These are phyloP conservation scores for Irpex sp. DNA, from an alignment of 1,284 basidiomycete genomes.

Conservation along the genomic window DNA sequence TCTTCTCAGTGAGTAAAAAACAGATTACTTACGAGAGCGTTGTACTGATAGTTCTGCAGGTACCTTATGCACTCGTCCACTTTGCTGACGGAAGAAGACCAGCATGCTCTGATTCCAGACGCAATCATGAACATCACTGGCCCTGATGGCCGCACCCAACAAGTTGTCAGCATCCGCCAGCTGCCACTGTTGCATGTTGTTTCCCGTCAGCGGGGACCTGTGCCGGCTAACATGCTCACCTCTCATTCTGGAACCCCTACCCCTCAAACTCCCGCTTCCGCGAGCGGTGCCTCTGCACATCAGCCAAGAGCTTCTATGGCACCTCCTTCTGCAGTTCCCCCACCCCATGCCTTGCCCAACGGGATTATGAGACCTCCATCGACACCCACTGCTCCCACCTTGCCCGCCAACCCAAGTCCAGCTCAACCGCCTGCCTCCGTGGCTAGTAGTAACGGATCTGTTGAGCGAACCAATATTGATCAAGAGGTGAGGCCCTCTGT, in stretches of 20 bases:
- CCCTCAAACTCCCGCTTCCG: not conserved
- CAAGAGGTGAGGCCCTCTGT: constrained; percentile 18
- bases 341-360: constrained; percentile 44
- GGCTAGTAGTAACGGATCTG: constrained; percentile 15
- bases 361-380: constrained; percentile 41
- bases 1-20: constrained; percentile 46
- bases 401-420: constrained; percentile 23
- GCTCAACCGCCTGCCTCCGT: constrained; percentile 34
- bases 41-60: constrained; percentile 28
- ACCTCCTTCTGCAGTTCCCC: constrained; percentile 45
- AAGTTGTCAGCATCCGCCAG: constrained; percentile 29
- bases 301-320: constrained; percentile 26
- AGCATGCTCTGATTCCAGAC: constrained; percentile 40
- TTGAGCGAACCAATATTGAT: constrained; percentile 20
- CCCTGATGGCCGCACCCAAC: constrained; percentile 33
- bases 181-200: constrained; percentile 22
- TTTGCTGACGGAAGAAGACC: constrained; percentile 44
- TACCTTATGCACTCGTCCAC: constrained; percentile 58
- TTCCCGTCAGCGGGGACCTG: constrained; percentile 9
- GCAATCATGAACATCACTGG: constrained; percentile 34
- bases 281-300: not conserved
- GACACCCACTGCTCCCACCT: constrained; percentile 22
- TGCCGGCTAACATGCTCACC: not conserved
- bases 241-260: not conserved
- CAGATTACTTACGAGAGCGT: not conserved